Percentiles rank a stretch among this genome's conserved stretches.
These are phyloP conservation scores for Yarrowia galli DNA, from an alignment of 1,139 yeast species.

Conservation along the genomic window DNA sequence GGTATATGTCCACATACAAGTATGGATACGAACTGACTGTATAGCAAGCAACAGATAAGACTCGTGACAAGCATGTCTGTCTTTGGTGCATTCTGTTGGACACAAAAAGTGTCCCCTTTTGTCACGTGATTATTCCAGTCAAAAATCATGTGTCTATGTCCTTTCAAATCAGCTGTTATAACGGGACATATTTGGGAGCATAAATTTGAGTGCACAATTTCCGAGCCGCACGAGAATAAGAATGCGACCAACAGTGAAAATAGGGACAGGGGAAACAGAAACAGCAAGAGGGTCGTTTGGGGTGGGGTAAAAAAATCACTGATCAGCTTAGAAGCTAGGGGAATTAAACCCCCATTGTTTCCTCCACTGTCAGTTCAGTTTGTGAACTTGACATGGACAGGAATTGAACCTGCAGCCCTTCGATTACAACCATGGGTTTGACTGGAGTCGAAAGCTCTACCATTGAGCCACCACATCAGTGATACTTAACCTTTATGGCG, in stretches of 20 bases:
- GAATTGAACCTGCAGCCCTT: slow-evolving; percentile 80
- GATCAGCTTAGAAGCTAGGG: slow-evolving; percentile 37
- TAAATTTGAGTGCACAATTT: not conserved
- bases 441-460: slow-evolving; percentile 91
- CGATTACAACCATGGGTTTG: slow-evolving; percentile 57
- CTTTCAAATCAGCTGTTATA: not conserved
- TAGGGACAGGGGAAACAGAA: too few species aligned
- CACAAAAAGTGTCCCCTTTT: too few species aligned
- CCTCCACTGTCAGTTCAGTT: slow-evolving; percentile 31
- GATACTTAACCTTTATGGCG: not conserved
- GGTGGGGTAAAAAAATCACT: slow-evolving; percentile 7
- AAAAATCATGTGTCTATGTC: not conserved
- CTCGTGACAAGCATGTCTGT: too few species aligned
- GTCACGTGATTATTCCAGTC: too few species aligned
- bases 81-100: too few species aligned
- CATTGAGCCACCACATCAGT: slow-evolving; percentile 88
- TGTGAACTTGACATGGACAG: slow-evolving; percentile 66
- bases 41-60: too few species aligned
- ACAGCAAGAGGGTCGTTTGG: too few species aligned
- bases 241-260: too few species aligned
- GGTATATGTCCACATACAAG: too few species aligned
- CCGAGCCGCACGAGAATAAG: not conserved
- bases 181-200: not conserved
- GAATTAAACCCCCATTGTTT: slow-evolving; percentile 36
- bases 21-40: too few species aligned